phyloP scores from a whole-genome alignment of 2,329 filamentous ascomycete genomes.

The Berkeleyomyces basicola region DNA sequence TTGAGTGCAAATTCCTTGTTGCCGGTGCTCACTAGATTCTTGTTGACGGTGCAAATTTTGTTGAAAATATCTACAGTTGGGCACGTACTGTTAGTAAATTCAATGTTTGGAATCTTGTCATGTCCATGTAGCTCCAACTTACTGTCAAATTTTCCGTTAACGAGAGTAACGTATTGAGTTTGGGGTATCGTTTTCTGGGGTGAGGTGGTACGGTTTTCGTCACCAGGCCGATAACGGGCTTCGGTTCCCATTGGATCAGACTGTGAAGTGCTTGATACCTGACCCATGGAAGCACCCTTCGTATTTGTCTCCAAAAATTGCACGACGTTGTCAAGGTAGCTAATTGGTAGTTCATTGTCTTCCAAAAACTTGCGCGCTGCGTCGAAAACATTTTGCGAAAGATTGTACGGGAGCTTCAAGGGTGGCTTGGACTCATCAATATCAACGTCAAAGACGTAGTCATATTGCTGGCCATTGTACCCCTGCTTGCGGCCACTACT shows the following conservation, averaged over 20 bases:
- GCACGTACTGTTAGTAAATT: slow-evolving; percentile 17
- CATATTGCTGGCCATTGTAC: slow-evolving; percentile 75
- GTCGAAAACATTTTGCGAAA: slow-evolving; percentile 84
- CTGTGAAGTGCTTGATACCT: slow-evolving; percentile 22
- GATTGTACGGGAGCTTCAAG: slow-evolving; percentile 84
- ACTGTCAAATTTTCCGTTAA: slow-evolving; percentile 47
- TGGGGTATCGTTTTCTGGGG: slow-evolving; percentile 51
- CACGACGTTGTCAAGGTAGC: slow-evolving; percentile 79
- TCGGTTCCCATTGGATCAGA: slow-evolving; percentile 66
- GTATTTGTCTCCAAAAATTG: slow-evolving; percentile 88
- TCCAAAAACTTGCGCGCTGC: slow-evolving; percentile 79
- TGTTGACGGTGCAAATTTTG: slow-evolving; percentile 61
- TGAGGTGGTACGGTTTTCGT: slow-evolving; percentile 27
- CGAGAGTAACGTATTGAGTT: slow-evolving; percentile 57
- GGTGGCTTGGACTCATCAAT: slow-evolving; percentile 89
- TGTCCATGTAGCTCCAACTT: slow-evolving; percentile 14
- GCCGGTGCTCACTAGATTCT: slow-evolving; percentile 51
- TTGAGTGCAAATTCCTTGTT: slow-evolving; percentile 61
- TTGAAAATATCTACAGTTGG: slow-evolving; percentile 45
- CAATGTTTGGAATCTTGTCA: neutral
- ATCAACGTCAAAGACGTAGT: slow-evolving; percentile 92
- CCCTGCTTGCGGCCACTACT: slow-evolving; percentile 64
- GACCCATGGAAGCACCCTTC: slow-evolving; percentile 67
- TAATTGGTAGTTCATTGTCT: slow-evolving; percentile 73
- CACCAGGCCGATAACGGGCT: slow-evolving; percentile 60